Evolutionary conservation across 768 basidiomycete genomes (phyloP).

Genomic region (Psilocybe tampanensis): DNA sequence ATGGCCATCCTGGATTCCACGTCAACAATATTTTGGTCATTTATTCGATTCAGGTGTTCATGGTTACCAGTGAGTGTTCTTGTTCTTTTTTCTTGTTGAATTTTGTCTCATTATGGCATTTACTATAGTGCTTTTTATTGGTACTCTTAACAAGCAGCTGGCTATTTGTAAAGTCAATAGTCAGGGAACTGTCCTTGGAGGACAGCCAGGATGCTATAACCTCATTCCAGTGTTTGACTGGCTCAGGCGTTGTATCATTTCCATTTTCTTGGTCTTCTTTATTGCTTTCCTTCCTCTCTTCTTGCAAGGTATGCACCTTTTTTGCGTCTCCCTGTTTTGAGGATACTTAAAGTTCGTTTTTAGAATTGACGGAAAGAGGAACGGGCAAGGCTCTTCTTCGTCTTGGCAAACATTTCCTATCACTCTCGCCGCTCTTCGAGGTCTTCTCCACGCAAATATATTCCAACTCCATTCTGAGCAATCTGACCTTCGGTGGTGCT

Average conservation of each 20-base stretch:
- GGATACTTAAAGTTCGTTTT: slow-evolving; percentile 4
- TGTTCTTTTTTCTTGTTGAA: not conserved
- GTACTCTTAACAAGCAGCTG: slow-evolving; percentile 94
- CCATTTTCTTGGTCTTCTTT: slow-evolving; percentile 99
- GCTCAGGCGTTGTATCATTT: slow-evolving; percentile 95
- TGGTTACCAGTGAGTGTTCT: slow-evolving; percentile 78
- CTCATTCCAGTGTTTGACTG: slow-evolving; percentile 96
- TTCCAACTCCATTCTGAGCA: slow-evolving; percentile 94
- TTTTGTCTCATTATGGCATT: slow-evolving; percentile 4
- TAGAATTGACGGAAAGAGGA: slow-evolving; percentile 95
- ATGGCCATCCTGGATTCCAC: slow-evolving; percentile 99
- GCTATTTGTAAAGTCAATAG: slow-evolving; percentile 87
- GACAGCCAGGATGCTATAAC: slow-evolving; percentile 94
- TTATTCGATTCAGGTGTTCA: slow-evolving; percentile 96
- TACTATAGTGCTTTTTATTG: slow-evolving; percentile 81
- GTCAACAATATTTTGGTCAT: slow-evolving; percentile 99
- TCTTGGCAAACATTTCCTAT: slow-evolving; percentile 95
- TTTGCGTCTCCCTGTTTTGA: not conserved
- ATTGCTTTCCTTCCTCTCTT: slow-evolving; percentile 96
- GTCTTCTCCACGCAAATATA: slow-evolving; percentile 99
- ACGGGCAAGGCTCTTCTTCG: slow-evolving; percentile 94
- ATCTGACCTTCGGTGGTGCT: slow-evolving; percentile 96
- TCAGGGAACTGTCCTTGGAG: slow-evolving; percentile 74
- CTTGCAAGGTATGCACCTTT: slow-evolving; percentile 76
- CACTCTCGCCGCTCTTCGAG: slow-evolving; percentile 96